Evolutionary conservation across 2,329 filamentous ascomycete species (phyloP).

Genomic region (Thermothelomyces thermophilus): DNA sequence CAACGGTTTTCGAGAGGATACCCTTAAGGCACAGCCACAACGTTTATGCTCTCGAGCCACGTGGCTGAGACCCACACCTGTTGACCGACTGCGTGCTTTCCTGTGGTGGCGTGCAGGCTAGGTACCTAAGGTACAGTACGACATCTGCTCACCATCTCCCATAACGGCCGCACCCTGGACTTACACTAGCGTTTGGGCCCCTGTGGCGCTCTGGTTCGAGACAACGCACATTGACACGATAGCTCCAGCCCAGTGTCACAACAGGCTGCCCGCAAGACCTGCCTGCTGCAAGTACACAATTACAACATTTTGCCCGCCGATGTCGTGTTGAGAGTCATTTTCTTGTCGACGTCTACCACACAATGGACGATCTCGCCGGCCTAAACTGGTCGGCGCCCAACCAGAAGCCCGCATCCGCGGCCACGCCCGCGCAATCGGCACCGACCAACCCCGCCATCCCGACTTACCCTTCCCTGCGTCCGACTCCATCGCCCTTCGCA

Average conservation of each 20-base stretch:
- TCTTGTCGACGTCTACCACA: background rate
- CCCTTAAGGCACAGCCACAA: too few relatives aligned
- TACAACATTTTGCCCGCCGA: background rate
- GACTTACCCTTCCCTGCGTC: slow-evolving; percentile 46
- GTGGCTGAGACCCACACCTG: too few relatives aligned
- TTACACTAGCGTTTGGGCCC: background rate
- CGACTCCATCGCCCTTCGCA: slow-evolving; percentile 48
- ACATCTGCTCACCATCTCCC: too few relatives aligned
- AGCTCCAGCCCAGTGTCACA: background rate
- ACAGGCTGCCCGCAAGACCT: background rate
- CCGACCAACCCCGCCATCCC: slow-evolving; percentile 37
- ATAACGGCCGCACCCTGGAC: background rate
- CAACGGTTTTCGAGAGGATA: too few relatives aligned
- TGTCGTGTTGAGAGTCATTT: background rate
- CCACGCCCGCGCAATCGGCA: slow-evolving; percentile 33
- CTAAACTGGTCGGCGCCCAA: slow-evolving; percentile 50
- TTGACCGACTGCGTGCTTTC: too few relatives aligned
- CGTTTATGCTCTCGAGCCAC: too few relatives aligned
- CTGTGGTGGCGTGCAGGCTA: too few relatives aligned
- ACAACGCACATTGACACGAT: background rate
- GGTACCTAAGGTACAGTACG: too few relatives aligned
- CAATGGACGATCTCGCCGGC: slow-evolving; percentile 57
- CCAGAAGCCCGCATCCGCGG: slow-evolving; percentile 22
- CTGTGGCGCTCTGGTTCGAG: background rate
- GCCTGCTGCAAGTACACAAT: background rate